Evolutionary conservation across 2,329 filamentous ascomycete genomes (phyloP).

Genomic region (Sphaerostilbella broomeana): DNA sequence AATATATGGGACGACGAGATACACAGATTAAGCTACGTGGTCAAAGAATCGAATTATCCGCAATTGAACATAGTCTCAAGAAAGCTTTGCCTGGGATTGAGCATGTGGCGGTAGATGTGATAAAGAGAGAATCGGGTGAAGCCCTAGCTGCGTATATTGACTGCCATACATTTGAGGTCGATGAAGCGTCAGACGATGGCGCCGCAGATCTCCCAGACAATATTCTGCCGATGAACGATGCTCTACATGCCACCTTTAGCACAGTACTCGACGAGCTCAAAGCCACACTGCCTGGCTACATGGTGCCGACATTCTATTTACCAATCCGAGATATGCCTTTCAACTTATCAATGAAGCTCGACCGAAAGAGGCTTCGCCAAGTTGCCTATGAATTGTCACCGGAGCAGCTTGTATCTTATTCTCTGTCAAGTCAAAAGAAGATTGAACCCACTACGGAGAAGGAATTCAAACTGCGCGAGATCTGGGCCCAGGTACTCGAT

Average conservation of each 20-base stretch:
- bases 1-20: not conserved
- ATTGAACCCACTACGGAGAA: not conserved
- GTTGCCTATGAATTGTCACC: not conserved
- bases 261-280: conserved; percentile 13
- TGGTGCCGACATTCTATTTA: conserved; percentile 15
- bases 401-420: not conserved
- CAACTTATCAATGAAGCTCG: conserved; percentile 14
- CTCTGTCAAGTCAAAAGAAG: not conserved
- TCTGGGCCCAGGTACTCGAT: conserved; percentile 16
- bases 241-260: too few relatives aligned
- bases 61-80: conserved; percentile 3
- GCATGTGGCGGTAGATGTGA: conserved; percentile 1
- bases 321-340: conserved; percentile 13
- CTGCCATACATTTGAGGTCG: not conserved
- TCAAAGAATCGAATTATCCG: not conserved
- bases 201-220: conserved; percentile 2
- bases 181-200: not conserved
- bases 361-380: conserved; percentile 4
- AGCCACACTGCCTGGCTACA: conserved; percentile 14
- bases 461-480: not conserved
- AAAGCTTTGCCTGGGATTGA: not conserved
- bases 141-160: not conserved
- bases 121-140: not conserved
- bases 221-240: conserved; percentile 7
- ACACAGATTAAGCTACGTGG: not conserved